phyloP scores from a whole-genome alignment of 2,329 filamentous ascomycete species.

The Epichloe sylvatica region DNA sequence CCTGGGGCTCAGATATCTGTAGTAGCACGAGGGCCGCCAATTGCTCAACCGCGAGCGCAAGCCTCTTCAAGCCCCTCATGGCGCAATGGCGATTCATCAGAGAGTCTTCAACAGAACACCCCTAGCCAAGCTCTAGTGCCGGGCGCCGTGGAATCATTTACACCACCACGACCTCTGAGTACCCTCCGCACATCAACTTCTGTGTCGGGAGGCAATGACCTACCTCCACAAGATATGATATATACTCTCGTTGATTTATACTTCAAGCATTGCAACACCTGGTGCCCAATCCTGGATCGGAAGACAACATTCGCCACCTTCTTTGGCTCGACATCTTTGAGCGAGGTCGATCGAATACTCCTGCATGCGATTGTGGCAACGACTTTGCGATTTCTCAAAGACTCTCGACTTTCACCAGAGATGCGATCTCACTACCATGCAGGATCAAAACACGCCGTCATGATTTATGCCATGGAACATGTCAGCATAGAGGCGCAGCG shows the following conservation, averaged over 20 bases:
- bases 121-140: not conserved
- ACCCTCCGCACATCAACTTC: conserved; percentile 13
- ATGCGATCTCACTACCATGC: conserved; percentile 26
- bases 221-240: conserved; percentile 45
- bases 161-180: not conserved
- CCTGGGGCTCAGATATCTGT: conserved; percentile 11
- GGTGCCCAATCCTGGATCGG: conserved; percentile 34
- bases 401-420: conserved; percentile 23
- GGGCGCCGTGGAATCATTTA: not conserved
- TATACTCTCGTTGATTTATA: conserved; percentile 47
- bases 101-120: conserved; percentile 6
- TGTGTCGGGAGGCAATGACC: conserved; percentile 29
- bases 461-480: conserved; percentile 29
- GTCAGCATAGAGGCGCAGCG: conserved; percentile 25
- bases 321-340: conserved; percentile 26
- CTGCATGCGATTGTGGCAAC: conserved; percentile 31
- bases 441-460: conserved; percentile 24
- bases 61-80: conserved; percentile 22
- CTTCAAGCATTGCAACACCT: conserved; percentile 51
- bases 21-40: conserved; percentile 9
- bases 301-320: conserved; percentile 27
- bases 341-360: conserved; percentile 26
- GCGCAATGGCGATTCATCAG: conserved; percentile 18
- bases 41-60: conserved; percentile 23
- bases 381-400: conserved; percentile 28